Conservation (phyloP, 768 basidiomycete species). For the Suillus fuscotomentosus region DNA sequence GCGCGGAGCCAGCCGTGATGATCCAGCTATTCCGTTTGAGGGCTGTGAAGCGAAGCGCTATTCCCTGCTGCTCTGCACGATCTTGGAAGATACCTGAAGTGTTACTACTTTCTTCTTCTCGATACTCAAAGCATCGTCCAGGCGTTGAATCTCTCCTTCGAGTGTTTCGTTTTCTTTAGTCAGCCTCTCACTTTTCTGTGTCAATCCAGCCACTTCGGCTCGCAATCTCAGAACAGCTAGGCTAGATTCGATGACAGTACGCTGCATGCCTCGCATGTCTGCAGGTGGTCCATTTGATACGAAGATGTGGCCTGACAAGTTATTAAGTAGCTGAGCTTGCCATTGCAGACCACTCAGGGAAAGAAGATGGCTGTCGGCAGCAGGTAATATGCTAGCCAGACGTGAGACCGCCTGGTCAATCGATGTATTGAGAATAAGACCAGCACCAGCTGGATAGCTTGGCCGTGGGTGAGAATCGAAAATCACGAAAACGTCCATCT, state of each 20-base stretch:
- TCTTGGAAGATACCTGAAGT: neutral
- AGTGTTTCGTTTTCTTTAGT: constrained; percentile 24
- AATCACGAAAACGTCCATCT: constrained; percentile 45
- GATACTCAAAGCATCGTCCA: constrained; percentile 14
- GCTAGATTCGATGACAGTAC: constrained; percentile 48
- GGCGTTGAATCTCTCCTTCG: constrained; percentile 22
- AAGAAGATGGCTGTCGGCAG: constrained; percentile 44
- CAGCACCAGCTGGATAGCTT: constrained; percentile 57
- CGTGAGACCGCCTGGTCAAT: constrained; percentile 41
- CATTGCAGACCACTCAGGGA: constrained; percentile 48
- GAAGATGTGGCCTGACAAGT: constrained; percentile 61
- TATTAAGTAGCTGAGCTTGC: constrained; percentile 61
- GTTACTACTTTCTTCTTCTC: constrained; percentile 8
- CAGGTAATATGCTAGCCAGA: constrained; percentile 45
- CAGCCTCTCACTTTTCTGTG: constrained; percentile 27
- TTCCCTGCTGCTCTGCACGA: neutral
- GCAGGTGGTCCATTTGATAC: constrained; percentile 29
- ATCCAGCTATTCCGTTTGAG: constrained; percentile 23
- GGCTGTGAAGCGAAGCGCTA: constrained; percentile 6
- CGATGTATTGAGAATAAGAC: constrained; percentile 52
- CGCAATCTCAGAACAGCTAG: constrained; percentile 43
- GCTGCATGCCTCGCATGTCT: constrained; percentile 24
- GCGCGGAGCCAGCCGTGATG: neutral
- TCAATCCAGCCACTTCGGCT: constrained; percentile 38
- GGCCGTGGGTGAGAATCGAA: constrained; percentile 71